These are phyloP conservation scores for Lycium ferocissimum DNA, from an alignment of 257 asterid genomes.

Conservation along the genomic window DNA sequence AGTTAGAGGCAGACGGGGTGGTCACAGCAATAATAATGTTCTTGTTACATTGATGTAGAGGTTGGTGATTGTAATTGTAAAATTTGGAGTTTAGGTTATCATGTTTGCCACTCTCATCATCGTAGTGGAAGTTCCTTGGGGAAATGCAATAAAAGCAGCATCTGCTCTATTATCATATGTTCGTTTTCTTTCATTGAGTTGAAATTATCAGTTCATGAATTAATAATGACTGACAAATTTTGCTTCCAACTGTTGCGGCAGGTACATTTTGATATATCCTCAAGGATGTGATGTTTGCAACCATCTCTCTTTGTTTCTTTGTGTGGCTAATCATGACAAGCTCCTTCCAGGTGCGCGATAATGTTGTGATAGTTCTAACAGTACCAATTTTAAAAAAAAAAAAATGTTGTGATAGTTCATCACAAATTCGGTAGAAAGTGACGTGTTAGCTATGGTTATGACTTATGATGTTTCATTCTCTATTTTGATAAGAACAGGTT, in stretches of 20 bases:
- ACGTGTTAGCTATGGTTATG: slow-evolving; percentile 19
- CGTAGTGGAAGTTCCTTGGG: slow-evolving; percentile 14
- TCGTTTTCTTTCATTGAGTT: not conserved
- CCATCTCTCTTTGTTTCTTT: slow-evolving; percentile 93
- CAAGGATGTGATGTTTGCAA: slow-evolving; percentile 98
- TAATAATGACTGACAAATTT: slow-evolving; percentile 9
- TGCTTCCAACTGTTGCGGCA: slow-evolving; percentile 43
- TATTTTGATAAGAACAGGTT: slow-evolving; percentile 56
- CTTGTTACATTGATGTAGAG: slow-evolving; percentile 25
- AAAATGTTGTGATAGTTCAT: not conserved
- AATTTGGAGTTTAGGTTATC: slow-evolving; percentile 24
- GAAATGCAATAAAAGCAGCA: not conserved
- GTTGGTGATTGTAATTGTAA: slow-evolving; percentile 17
- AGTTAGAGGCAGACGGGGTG: not conserved
- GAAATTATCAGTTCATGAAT: slow-evolving; percentile 12
- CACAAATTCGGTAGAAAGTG: not conserved
- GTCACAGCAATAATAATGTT: not conserved
- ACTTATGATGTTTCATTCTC: slow-evolving; percentile 32
- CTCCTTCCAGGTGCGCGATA: slow-evolving; percentile 79
- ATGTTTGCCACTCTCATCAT: not conserved
- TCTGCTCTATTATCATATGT: slow-evolving; percentile 9
- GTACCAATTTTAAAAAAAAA: too few relatives aligned
- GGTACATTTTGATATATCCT: slow-evolving; percentile 96
- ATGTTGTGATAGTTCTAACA: not conserved
- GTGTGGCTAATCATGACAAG: slow-evolving; percentile 98